phyloP scores from a whole-genome alignment of 1,284 basidiomycete genomes.

The Polyporus tsugae region DNA sequence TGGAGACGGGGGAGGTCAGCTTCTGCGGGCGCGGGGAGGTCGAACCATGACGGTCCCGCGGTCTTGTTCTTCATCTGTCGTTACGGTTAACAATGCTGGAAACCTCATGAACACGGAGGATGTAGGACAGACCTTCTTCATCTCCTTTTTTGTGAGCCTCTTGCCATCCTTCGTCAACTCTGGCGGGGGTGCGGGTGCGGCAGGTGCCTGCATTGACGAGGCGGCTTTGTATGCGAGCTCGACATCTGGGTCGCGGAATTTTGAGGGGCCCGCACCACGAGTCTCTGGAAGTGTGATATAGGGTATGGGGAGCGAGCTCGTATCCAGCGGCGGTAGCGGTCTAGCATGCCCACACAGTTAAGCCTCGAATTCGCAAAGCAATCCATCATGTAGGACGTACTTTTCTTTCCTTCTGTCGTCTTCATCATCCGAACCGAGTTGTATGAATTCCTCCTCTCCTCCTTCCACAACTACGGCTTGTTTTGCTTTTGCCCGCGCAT shows the following conservation, averaged over 20 bases:
- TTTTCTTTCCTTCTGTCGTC: slow-evolving; percentile 37
- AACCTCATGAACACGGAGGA: neutral
- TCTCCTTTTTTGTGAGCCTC: slow-evolving; percentile 71
- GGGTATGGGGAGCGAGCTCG: slow-evolving; percentile 63
- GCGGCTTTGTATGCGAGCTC: slow-evolving; percentile 58
- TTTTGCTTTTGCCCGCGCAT: slow-evolving; percentile 44
- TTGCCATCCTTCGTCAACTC: slow-evolving; percentile 67
- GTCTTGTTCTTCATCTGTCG: slow-evolving; percentile 75
- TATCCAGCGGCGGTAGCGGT: slow-evolving; percentile 70
- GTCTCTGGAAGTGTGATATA: slow-evolving; percentile 65
- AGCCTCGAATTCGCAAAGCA: slow-evolving; percentile 13
- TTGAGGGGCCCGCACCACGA: slow-evolving; percentile 52
- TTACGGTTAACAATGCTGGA: neutral
- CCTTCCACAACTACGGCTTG: slow-evolving; percentile 23
- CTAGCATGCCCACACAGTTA: slow-evolving; percentile 44
- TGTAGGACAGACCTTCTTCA: slow-evolving; percentile 63
- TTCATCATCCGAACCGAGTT: slow-evolving; percentile 36
- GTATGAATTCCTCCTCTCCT: slow-evolving; percentile 46
- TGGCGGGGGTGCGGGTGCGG: slow-evolving; percentile 63
- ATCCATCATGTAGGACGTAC: slow-evolving; percentile 31
- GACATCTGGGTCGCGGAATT: slow-evolving; percentile 68
- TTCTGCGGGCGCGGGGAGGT: slow-evolving; percentile 86
- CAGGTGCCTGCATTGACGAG: slow-evolving; percentile 54
- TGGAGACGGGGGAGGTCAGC: slow-evolving; percentile 85
- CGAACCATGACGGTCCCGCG: slow-evolving; percentile 89